Evolutionary conservation across 306 rosid genomes (phyloP).

Genomic region (Canavalia gladiata): DNA sequence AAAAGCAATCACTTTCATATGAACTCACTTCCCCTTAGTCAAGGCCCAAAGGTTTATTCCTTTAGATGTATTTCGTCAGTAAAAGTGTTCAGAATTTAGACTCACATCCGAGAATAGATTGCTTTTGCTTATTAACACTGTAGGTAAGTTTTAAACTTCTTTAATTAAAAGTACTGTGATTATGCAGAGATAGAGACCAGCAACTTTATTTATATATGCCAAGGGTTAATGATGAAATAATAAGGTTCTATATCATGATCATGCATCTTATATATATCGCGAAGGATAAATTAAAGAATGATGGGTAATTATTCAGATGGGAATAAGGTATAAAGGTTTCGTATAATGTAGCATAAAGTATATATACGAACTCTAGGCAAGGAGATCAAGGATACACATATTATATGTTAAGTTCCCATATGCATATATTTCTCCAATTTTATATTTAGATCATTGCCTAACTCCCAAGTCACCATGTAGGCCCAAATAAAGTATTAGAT

Average conservation of each 20-base stretch:
- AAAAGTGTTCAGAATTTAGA: not conserved
- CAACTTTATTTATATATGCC: not conserved
- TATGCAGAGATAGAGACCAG: not conserved
- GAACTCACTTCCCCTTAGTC: not conserved
- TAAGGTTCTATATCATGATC: no score
- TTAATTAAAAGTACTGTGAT: not conserved
- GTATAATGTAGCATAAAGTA: constrained; percentile 49
- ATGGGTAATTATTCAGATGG: not conserved
- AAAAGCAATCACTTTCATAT: not conserved
- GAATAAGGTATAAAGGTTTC: constrained; percentile 52
- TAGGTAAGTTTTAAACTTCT: not conserved
- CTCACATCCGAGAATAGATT: not conserved
- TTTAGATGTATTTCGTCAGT: not conserved
- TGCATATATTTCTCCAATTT: not conserved
- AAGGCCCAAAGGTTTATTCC: constrained; percentile 21
- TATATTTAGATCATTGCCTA: not conserved
- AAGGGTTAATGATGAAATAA: not conserved
- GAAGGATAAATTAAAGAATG: not conserved
- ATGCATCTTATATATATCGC: not conserved
- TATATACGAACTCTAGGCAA: constrained; percentile 44
- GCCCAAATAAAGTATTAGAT: not conserved
- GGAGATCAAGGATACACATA: constrained; percentile 9
- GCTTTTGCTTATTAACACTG: not conserved
- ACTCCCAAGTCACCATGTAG: constrained; percentile 5
- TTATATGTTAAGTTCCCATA: not conserved